Evolutionary conservation across 768 basidiomycete species (phyloP).

Genomic region (Boletus barrowsii): DNA sequence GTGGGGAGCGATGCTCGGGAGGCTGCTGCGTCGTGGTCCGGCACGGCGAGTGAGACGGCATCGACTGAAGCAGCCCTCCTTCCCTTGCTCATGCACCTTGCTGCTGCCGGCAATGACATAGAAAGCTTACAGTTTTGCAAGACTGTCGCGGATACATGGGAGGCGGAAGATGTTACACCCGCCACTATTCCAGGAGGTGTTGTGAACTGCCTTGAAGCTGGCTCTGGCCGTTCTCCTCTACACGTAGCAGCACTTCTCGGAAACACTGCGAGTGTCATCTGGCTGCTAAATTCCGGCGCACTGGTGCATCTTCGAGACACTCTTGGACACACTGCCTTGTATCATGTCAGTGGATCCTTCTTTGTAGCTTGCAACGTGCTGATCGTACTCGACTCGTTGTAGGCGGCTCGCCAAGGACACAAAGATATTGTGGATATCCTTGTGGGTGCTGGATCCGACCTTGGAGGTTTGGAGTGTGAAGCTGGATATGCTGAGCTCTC

Average conservation of each 20-base stretch:
- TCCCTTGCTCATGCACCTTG: slow-evolving; percentile 77
- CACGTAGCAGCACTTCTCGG: slow-evolving; percentile 79
- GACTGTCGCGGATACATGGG: slow-evolving; percentile 22
- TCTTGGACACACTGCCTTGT: slow-evolving; percentile 80
- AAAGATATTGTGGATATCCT: slow-evolving; percentile 58
- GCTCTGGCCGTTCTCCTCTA: slow-evolving; percentile 71
- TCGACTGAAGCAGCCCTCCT: slow-evolving; percentile 67
- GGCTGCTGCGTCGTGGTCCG: slow-evolving; percentile 65
- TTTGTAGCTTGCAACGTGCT: not conserved
- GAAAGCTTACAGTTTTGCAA: slow-evolving; percentile 64
- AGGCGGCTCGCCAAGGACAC: slow-evolving; percentile 78
- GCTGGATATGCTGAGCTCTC: slow-evolving; percentile 56
- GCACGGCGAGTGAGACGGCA: slow-evolving; percentile 73
- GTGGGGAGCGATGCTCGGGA: slow-evolving; percentile 40
- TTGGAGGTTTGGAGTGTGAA: slow-evolving; percentile 63
- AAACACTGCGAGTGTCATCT: slow-evolving; percentile 36
- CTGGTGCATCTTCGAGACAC: slow-evolving; percentile 78
- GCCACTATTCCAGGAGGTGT: slow-evolving; percentile 57
- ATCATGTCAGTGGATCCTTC: slow-evolving; percentile 54
- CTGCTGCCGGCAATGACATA: slow-evolving; percentile 67
- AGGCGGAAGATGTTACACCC: slow-evolving; percentile 18
- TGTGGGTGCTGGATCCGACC: slow-evolving; percentile 68
- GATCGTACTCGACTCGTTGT: not conserved
- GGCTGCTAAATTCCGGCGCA: slow-evolving; percentile 70
- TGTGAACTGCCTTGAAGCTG: slow-evolving; percentile 67